These are phyloP conservation scores for Pleurotus ostreatus DNA, from an alignment of 768 basidiomycete species.

Conservation along the genomic window DNA sequence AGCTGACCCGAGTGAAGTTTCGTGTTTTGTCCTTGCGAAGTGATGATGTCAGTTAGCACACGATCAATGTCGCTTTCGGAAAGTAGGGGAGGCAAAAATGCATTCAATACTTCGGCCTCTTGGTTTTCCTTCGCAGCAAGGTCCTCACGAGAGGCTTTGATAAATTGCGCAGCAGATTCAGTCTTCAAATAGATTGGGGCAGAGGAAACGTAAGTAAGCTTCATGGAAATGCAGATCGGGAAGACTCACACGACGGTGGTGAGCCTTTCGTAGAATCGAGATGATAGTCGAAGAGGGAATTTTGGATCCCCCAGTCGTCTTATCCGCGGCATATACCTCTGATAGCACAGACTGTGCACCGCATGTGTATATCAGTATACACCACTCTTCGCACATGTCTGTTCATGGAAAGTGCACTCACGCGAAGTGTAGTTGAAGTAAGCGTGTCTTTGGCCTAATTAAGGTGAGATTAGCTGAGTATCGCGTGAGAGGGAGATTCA, in stretches of 20 bases:
- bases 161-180: conserved; percentile 56
- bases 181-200: conserved; percentile 29
- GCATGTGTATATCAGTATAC: neutral
- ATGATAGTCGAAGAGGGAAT: conserved; percentile 46
- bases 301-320: conserved; percentile 36
- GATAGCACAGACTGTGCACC: conserved; percentile 55
- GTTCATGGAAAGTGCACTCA: conserved; percentile 24
- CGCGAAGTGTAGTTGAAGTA: conserved; percentile 54
- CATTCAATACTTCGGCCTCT: conserved; percentile 52
- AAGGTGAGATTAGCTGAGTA: neutral
- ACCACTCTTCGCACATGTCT: neutral
- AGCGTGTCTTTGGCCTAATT: conserved; percentile 51
- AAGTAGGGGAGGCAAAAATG: conserved; percentile 58
- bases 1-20: conserved; percentile 43
- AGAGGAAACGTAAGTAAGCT: neutral
- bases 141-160: conserved; percentile 54
- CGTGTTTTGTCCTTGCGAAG: conserved; percentile 21
- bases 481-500: neutral
- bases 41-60: conserved; percentile 40
- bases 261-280: conserved; percentile 54
- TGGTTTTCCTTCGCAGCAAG: conserved; percentile 58
- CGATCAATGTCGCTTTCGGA: conserved; percentile 52
- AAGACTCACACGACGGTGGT: conserved; percentile 51
- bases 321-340: conserved; percentile 68
- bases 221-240: neutral